Percentiles rank a stretch among this genome's conserved stretches.
phyloP scores from a whole-genome alignment of 139 green algal genomes.

The Chlamydomonas urium region DNA sequence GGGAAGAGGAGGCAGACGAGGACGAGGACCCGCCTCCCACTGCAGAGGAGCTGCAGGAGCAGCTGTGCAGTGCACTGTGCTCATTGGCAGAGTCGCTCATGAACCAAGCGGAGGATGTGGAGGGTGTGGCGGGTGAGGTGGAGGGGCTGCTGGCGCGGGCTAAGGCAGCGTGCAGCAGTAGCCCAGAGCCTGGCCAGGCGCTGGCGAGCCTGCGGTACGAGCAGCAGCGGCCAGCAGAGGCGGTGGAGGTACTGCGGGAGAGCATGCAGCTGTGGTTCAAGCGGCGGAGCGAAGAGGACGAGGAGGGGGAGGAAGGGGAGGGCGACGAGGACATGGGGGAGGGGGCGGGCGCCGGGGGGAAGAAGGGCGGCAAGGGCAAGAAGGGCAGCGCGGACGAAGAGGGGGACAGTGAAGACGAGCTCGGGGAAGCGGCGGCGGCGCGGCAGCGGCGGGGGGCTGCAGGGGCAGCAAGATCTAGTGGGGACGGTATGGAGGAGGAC shows the following conservation, averaged over 20 bases:
- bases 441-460: neutral
- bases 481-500: constrained; percentile 1
- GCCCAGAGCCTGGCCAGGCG: constrained; percentile 62
- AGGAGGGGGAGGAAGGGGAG: constrained; percentile 22
- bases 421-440: too few relatives aligned
- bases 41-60: constrained; percentile 15
- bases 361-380: neutral
- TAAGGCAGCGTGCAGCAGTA: constrained; percentile 22
- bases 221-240: constrained; percentile 51
- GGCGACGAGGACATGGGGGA: constrained; percentile 25
- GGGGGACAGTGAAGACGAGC: neutral
- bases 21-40: constrained; percentile 12
- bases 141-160: constrained; percentile 52
- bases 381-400: neutral
- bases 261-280: constrained; percentile 72
- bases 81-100: constrained; percentile 55
- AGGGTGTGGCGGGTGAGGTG: constrained; percentile 29
- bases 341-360: constrained; percentile 17
- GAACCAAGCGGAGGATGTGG: neutral
- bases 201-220: constrained; percentile 53
- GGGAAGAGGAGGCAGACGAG: constrained; percentile 15
- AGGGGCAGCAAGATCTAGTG: neutral
- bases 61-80: constrained; percentile 54
- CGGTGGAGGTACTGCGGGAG: constrained; percentile 52
- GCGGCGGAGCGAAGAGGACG: constrained; percentile 2